A percentile compares a stretch with the other conserved stretches of the same genome.
phyloP scores from a whole-genome alignment of 2,329 filamentous ascomycete species.

The Xylaria sp. region DNA sequence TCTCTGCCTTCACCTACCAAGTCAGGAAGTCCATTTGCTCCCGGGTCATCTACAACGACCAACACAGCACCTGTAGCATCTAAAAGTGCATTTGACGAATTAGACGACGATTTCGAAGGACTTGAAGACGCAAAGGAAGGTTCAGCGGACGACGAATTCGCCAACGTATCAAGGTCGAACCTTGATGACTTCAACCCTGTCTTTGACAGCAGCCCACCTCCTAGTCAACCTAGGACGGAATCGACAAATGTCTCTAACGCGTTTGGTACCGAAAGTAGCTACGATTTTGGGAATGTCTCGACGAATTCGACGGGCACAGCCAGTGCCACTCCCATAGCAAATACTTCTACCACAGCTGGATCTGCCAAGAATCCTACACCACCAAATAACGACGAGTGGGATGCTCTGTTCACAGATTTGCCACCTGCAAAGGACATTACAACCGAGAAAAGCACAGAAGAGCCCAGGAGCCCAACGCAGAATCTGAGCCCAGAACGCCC shows the following conservation, averaged over 20 bases:
- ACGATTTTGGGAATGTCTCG: constrained; percentile 65
- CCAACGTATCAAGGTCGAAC: constrained; percentile 75
- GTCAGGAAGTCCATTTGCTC: constrained; percentile 48
- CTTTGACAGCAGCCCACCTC: constrained; percentile 76
- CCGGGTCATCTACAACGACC: constrained; percentile 51
- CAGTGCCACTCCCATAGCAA: constrained; percentile 52
- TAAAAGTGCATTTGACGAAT: constrained; percentile 74
- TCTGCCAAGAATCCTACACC: constrained; percentile 54
- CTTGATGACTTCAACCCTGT: constrained; percentile 83
- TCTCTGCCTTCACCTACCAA: constrained; percentile 49
- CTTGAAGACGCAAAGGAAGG: constrained; percentile 87
- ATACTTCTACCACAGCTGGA: constrained; percentile 49
- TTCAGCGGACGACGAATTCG: constrained; percentile 81
- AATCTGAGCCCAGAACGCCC: constrained; percentile 43
- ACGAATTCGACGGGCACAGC: constrained; percentile 47
- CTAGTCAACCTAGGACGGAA: constrained; percentile 65
- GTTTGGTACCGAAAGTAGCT: constrained; percentile 66
- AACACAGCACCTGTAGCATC: constrained; percentile 51
- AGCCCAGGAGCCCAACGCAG: constrained; percentile 41
- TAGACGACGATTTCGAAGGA: constrained; percentile 83
- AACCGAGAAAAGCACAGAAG: constrained; percentile 44
- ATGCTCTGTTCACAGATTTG: constrained; percentile 87
- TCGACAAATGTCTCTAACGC: constrained; percentile 54
- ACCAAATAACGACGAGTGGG: constrained; percentile 82
- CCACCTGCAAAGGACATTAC: constrained; percentile 62